Evolutionary conservation across 2,329 filamentous ascomycete species (phyloP).

Genomic region (Ilyonectria mors-panacis): DNA sequence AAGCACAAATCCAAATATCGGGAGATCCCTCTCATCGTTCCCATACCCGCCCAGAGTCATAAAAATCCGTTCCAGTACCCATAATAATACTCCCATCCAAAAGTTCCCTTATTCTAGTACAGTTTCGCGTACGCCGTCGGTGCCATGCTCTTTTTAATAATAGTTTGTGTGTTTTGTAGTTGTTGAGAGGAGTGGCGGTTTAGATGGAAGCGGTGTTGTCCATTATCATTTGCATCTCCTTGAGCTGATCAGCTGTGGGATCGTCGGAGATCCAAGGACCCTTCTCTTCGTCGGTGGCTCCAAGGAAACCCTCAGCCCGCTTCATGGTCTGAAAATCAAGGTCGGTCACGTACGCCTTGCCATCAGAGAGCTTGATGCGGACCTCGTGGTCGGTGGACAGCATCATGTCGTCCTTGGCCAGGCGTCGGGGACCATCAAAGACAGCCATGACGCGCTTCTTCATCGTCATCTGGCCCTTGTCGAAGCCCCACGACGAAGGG

Average conservation of each 20-base stretch:
- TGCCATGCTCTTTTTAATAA: constrained; percentile 47
- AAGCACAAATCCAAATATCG: constrained; percentile 38
- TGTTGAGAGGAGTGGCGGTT: constrained; percentile 23
- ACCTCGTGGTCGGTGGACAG: constrained; percentile 95
- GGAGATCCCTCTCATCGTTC: constrained; percentile 31
- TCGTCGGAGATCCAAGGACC: constrained; percentile 87
- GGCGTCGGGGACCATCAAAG: constrained; percentile 87
- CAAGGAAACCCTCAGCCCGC: constrained; percentile 87
- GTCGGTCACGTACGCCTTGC: constrained; percentile 89
- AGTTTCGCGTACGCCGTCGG: constrained; percentile 48
- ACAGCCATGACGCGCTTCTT: constrained; percentile 97
- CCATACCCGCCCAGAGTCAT: constrained; percentile 31
- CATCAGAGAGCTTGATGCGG: constrained; percentile 83
- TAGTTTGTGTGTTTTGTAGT: constrained; percentile 36
- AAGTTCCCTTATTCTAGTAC: constrained; percentile 42
- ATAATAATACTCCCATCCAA: constrained; percentile 30
- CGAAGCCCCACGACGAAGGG: constrained; percentile 93
- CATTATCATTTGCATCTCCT: constrained; percentile 70
- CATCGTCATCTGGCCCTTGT: constrained; percentile 95
- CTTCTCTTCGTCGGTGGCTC: constrained; percentile 87
- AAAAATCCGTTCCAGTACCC: constrained; percentile 35
- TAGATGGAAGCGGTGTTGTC: constrained; percentile 46
- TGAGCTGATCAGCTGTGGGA: constrained; percentile 72
- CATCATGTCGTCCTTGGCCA: constrained; percentile 99
- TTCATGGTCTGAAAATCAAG: constrained; percentile 92